A percentile compares a stretch with the other conserved stretches of the same genome.
Conservation (phyloP, 2,329 filamentous ascomycete genomes). For the Fusarium longipes region DNA sequence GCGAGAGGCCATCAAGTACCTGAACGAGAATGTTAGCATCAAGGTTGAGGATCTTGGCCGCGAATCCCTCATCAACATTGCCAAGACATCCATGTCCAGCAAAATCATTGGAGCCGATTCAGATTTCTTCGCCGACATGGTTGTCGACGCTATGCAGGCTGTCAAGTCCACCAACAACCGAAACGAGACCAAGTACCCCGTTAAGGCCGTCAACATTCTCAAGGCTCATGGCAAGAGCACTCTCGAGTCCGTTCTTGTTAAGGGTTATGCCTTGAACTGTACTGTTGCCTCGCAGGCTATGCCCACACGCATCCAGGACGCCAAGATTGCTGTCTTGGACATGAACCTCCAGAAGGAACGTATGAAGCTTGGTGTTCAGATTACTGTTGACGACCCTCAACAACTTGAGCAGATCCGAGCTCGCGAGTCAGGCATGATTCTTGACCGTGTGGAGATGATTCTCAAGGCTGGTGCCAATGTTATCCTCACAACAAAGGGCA, state of each 20-base stretch:
- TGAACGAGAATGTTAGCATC: constrained; percentile 97
- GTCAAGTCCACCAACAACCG: constrained; percentile 94
- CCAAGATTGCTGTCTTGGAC: constrained; percentile 95
- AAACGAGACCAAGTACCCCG: constrained; percentile 93
- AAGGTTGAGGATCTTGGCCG: constrained; percentile 92
- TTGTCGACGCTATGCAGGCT: constrained; percentile 91
- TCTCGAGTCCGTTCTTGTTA: constrained; percentile 88
- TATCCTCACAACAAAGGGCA: constrained; percentile 96
- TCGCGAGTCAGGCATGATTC: constrained; percentile 90
- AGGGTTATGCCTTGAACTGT: constrained; percentile 98
- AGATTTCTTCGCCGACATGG: constrained; percentile 97
- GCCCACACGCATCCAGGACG: constrained; percentile 90
- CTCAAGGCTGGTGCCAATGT: constrained; percentile 97
- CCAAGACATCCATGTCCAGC: constrained; percentile 98
- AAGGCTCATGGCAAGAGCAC: constrained; percentile 97
- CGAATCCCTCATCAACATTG: constrained; percentile 92
- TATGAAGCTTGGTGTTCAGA: constrained; percentile 99
- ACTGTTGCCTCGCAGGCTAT: constrained; percentile 98
- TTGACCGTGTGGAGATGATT: constrained; percentile 96
- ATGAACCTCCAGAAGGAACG: constrained; percentile 99
- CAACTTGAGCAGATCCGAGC: constrained; percentile 97
- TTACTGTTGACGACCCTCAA: constrained; percentile 96
- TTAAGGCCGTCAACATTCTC: constrained; percentile 98
- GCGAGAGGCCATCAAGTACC: constrained; percentile 96
- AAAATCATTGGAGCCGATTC: constrained; percentile 98